Evolutionary conservation across 1,284 basidiomycete genomes (phyloP).

Genomic region (Singerocomus rubriflavus): DNA sequence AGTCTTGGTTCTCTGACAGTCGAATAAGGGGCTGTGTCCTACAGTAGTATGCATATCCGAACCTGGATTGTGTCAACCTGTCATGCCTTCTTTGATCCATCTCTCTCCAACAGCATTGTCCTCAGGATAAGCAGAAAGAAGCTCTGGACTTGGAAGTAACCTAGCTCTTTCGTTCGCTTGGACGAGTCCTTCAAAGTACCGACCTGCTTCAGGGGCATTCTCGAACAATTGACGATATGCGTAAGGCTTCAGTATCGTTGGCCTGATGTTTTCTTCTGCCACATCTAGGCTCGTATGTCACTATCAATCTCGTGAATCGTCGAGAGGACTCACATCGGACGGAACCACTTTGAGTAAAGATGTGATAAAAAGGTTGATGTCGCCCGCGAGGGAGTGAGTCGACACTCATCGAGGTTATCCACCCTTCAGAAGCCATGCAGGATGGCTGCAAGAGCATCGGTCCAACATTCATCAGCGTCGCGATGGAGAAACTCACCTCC

Average conservation of each 20-base stretch:
- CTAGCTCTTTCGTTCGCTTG: constrained; percentile 23
- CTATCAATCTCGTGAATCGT: not conserved
- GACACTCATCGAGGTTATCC: constrained; percentile 47
- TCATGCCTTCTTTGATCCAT: constrained; percentile 23
- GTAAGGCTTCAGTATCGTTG: constrained; percentile 25
- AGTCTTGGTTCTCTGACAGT: not conserved
- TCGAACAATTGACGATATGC: constrained; percentile 25
- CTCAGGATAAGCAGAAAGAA: constrained; percentile 32
- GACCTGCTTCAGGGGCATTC: constrained; percentile 24
- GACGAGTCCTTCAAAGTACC: constrained; percentile 36
- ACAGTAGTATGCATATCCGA: too few species aligned
- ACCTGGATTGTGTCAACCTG: constrained; percentile 12
- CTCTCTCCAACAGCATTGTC: constrained; percentile 27
- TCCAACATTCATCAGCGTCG: not conserved
- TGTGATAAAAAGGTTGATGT: constrained; percentile 53
- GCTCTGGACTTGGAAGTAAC: constrained; percentile 27
- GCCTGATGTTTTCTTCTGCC: constrained; percentile 41
- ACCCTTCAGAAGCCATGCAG: constrained; percentile 43
- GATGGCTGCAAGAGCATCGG: constrained; percentile 32
- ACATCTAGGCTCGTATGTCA: constrained; percentile 33
- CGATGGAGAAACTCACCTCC: constrained; percentile 42
- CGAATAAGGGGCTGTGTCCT: not conserved
- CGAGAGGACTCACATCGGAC: constrained; percentile 39
- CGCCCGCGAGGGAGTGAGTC: constrained; percentile 40
- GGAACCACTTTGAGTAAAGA: constrained; percentile 39